Conservation (phyloP, 163 green algal genomes). For the Trebouxia gelatinosa region DNA sequence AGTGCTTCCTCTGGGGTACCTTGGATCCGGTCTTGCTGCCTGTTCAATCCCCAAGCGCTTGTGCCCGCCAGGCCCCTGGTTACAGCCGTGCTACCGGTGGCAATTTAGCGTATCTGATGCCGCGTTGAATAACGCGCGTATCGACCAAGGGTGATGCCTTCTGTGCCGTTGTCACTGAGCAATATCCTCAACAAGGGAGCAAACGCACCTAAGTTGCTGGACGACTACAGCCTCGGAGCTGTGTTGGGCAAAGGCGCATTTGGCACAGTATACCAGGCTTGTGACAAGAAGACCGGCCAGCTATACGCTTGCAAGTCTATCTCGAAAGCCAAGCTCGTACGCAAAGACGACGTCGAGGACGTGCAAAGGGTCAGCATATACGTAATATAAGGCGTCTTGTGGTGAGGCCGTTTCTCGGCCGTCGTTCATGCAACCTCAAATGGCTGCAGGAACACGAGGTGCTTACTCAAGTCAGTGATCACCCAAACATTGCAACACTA, state of each 20-base stretch:
- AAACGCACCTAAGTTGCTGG: background rate
- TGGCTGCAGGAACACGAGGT: conserved; percentile 42
- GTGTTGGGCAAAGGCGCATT: conserved; percentile 68
- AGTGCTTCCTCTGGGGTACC: background rate
- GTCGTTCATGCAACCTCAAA: background rate
- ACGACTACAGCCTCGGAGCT: conserved; percentile 5
- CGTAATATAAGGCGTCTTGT: background rate
- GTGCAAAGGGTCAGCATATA: conserved; percentile 45
- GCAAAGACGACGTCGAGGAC: conserved; percentile 74
- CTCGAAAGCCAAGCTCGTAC: conserved; percentile 74
- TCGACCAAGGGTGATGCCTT: conserved; percentile 7
- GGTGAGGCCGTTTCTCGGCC: no score
- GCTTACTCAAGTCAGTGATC: conserved; percentile 46
- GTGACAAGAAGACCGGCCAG: conserved; percentile 46
- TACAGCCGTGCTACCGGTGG: background rate
- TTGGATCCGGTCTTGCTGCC: background rate
- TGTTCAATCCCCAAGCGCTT: no score
- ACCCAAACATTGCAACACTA: conserved; percentile 45
- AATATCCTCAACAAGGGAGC: conserved; percentile 18
- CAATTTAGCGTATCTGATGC: background rate
- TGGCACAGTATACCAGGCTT: conserved; percentile 59
- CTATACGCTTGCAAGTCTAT: conserved; percentile 77
- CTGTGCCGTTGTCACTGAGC: background rate
- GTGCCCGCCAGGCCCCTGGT: no score
- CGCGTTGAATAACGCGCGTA: background rate